A percentile compares a stretch with the other conserved stretches of the same genome.
phyloP scores from a whole-genome alignment of 1,139 yeast genomes.

The Hanseniaspora sp. region DNA sequence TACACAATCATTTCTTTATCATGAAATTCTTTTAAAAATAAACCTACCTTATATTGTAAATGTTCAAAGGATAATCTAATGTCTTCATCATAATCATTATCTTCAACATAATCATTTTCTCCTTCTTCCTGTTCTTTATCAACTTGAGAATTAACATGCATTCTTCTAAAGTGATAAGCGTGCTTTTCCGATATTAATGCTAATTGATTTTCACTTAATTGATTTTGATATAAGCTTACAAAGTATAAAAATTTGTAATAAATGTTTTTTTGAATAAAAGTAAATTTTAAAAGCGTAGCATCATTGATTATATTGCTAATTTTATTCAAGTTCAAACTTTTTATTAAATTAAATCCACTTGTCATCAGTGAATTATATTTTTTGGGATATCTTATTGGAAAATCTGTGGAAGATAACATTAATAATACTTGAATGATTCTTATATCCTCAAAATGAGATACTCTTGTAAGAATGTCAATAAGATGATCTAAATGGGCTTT shows the following conservation, averaged over 20 bases:
- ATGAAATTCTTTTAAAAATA: conserved; percentile 29
- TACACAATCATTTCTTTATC: conserved; percentile 27
- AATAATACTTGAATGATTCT: conserved; percentile 24
- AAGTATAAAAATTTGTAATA: conserved; percentile 8
- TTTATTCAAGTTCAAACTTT: conserved; percentile 12
- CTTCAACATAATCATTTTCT: neutral
- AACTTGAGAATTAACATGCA: conserved; percentile 20
- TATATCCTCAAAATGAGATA: conserved; percentile 22
- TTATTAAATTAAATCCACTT: neutral
- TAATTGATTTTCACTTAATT: neutral
- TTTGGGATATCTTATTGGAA: conserved; percentile 18
- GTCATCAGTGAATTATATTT: conserved; percentile 5
- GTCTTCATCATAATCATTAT: conserved; percentile 3
- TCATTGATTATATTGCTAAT: conserved; percentile 4
- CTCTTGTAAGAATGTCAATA: conserved; percentile 18
- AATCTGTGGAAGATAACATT: conserved; percentile 24
- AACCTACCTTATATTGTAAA: conserved; percentile 6
- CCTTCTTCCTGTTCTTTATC: conserved; percentile 20
- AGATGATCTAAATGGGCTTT: conserved; percentile 20
- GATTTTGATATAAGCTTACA: conserved; percentile 2
- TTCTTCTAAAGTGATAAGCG: conserved; percentile 12
- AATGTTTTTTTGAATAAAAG: conserved; percentile 9
- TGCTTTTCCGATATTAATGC: neutral
- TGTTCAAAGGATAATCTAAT: conserved; percentile 19
- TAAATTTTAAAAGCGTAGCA: conserved; percentile 6